Evolutionary conservation across 495 filamentous ascomycete species (phyloP).

Genomic region (Mytilinidion resinicola): DNA sequence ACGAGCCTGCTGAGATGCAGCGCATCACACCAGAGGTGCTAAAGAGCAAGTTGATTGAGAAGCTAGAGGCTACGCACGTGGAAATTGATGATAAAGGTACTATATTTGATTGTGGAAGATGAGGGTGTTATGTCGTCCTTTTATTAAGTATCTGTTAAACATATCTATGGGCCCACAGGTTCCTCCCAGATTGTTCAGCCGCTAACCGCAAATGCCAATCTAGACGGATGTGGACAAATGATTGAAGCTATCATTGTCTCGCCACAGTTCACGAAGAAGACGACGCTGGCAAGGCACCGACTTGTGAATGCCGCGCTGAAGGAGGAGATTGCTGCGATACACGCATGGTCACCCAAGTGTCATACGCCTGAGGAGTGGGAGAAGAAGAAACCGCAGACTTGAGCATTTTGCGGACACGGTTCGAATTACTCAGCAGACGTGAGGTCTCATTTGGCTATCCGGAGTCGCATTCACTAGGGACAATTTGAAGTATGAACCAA

Average conservation of each 20-base stretch:
- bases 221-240: slow-evolving; percentile 92
- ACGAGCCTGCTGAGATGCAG: slow-evolving; percentile 41
- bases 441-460: too few species aligned
- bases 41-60: slow-evolving; percentile 59
- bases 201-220: too few species aligned
- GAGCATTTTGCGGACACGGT: slow-evolving; percentile 18
- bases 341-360: slow-evolving; percentile 98
- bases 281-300: slow-evolving; percentile 77
- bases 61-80: slow-evolving; percentile 74
- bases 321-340: slow-evolving; percentile 88
- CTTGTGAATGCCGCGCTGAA: slow-evolving; percentile 83
- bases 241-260: slow-evolving; percentile 91
- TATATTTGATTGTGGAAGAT: not conserved
- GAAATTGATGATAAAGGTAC: slow-evolving; percentile 92
- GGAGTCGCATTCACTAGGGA: too few species aligned
- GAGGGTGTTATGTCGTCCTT: not conserved
- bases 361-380: slow-evolving; percentile 93
- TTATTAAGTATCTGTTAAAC: too few species aligned
- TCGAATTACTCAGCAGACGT: too few species aligned
- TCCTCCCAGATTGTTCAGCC: too few species aligned
- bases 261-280: slow-evolving; percentile 78
- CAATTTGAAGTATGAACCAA: too few species aligned
- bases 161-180: not conserved
- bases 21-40: slow-evolving; percentile 66
- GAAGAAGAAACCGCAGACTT: slow-evolving; percentile 47